Conservation (phyloP, 352 stramenopile species). For the Peronosclerospora sorghi region DNA sequence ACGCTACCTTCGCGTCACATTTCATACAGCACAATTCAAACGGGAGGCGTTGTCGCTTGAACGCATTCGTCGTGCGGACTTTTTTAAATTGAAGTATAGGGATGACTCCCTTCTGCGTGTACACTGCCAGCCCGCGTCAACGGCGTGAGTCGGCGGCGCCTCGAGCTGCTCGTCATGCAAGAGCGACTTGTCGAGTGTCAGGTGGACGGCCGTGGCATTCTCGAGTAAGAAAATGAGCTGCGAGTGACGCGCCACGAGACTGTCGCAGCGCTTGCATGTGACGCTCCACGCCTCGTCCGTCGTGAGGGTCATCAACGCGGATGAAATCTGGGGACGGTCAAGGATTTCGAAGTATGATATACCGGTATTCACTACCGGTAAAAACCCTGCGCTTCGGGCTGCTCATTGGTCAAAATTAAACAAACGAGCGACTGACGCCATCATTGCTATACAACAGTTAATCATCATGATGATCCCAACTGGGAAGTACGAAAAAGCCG, state of each 20-base stretch:
- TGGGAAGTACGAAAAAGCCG: slow-evolving; percentile 14
- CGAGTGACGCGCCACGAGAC: slow-evolving; percentile 19
- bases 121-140: slow-evolving; percentile 24
- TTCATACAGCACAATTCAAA: slow-evolving; percentile 42
- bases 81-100: slow-evolving; percentile 37
- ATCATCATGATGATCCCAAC: too few species aligned
- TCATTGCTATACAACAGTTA: background rate
- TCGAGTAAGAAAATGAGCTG: slow-evolving; percentile 42
- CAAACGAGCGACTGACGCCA: background rate
- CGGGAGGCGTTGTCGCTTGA: slow-evolving; percentile 26
- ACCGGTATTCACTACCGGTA: background rate
- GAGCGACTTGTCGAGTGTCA: slow-evolving; percentile 27
- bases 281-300: slow-evolving; percentile 18
- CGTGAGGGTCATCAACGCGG: slow-evolving; percentile 11
- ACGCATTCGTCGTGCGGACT: slow-evolving; percentile 25
- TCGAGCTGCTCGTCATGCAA: slow-evolving; percentile 26
- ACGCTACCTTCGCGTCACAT: slow-evolving; percentile 41
- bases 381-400: background rate
- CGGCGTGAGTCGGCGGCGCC: slow-evolving; percentile 4
- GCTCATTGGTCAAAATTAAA: slow-evolving; percentile 17
- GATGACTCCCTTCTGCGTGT: slow-evolving; percentile 15
- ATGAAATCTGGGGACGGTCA: background rate
- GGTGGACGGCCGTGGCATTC: slow-evolving; percentile 36
- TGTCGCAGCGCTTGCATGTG: slow-evolving; percentile 19
- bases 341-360: too few species aligned